Evolutionary conservation across 495 filamentous ascomycete species (phyloP).

Genomic region (Daldinia caldariorum): DNA sequence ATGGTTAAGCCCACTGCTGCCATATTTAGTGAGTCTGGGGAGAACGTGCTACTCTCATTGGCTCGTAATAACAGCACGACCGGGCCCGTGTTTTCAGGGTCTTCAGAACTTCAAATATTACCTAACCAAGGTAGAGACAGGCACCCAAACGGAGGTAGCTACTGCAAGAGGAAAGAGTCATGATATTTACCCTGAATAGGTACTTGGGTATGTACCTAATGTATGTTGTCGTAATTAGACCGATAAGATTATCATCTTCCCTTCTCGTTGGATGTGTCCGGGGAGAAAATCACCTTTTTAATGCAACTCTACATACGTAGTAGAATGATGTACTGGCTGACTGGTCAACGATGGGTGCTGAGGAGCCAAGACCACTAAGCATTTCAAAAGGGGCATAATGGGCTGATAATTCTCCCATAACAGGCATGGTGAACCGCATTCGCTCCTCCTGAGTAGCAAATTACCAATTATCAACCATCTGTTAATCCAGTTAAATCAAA

Average conservation of each 20-base stretch:
- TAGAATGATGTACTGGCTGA: conserved; percentile 4
- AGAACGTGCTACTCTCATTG: conserved; percentile 24
- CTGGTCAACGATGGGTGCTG: conserved; percentile 14
- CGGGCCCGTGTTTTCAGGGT: background rate
- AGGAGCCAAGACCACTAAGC: conserved; percentile 36
- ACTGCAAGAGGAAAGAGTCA: background rate
- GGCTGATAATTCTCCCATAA: conserved; percentile 27
- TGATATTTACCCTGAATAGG: background rate
- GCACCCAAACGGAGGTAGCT: background rate
- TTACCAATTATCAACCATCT: conserved; percentile 2
- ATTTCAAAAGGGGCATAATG: conserved; percentile 32
- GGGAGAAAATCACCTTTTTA: background rate
- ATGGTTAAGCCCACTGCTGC: background rate
- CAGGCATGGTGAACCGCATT: conserved; percentile 18
- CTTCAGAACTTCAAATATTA: background rate
- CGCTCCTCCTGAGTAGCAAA: background rate
- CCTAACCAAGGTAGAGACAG: no score
- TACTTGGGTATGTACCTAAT: background rate
- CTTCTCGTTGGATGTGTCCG: background rate
- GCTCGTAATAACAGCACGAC: conserved; percentile 2
- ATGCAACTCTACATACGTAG: background rate
- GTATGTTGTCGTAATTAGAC: background rate
- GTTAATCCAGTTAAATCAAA: background rate
- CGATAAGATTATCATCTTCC: background rate
- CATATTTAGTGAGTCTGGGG: conserved; percentile 28